phyloP scores from a whole-genome alignment of 192 early-diverging fungal species.

The Coemansia sp. region DNA sequence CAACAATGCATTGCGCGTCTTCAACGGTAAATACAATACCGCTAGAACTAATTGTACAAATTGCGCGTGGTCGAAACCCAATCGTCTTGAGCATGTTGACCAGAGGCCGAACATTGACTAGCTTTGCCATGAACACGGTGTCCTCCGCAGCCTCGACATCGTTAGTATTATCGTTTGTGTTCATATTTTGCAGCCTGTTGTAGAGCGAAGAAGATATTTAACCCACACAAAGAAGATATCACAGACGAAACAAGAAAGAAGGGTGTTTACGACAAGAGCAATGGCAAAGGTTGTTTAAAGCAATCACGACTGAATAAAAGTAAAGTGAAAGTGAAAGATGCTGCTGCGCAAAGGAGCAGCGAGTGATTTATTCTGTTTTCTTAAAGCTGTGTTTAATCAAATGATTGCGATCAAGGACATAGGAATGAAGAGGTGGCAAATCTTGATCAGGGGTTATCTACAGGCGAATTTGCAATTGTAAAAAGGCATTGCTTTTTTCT shows the following conservation, averaged over 20 bases:
- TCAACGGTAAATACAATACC: constrained; percentile 48
- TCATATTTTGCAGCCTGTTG: background rate
- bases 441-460: no score
- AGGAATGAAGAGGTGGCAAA: no score
- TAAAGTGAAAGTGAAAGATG: no score
- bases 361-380: no score
- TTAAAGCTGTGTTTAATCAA: no score
- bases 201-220: background rate
- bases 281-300: background rate
- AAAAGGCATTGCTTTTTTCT: no score
- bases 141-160: constrained; percentile 8
- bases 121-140: constrained; percentile 34
- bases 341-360: no score
- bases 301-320: background rate
- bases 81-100: constrained; percentile 58
- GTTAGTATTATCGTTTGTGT: background rate
- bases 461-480: no score
- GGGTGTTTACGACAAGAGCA: background rate
- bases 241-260: background rate
- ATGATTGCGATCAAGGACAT: no score
- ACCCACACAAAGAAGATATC: background rate
- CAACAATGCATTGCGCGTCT: constrained; percentile 48
- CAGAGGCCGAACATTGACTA: constrained; percentile 54
- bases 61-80: constrained; percentile 33
- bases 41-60: constrained; percentile 36